Conservation (phyloP, 768 basidiomycete genomes). For the Termitomyces sp. region DNA sequence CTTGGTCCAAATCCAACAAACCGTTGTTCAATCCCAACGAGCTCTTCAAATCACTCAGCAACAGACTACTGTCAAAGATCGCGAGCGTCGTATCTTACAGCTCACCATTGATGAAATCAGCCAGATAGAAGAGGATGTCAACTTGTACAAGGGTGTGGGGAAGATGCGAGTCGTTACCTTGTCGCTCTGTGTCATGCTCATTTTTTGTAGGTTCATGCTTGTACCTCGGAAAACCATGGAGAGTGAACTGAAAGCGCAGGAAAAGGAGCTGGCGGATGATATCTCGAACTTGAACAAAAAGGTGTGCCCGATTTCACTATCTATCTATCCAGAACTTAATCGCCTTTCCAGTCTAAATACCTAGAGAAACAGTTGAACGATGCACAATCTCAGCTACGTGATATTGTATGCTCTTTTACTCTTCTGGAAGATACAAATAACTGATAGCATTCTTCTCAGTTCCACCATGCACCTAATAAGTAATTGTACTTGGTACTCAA, state of each 20-base stretch:
- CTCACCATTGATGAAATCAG: constrained; percentile 84
- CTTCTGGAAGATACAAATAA: background rate
- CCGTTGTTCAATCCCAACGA: constrained; percentile 81
- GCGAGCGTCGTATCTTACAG: constrained; percentile 86
- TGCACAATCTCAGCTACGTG: constrained; percentile 80
- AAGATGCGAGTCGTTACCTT: constrained; percentile 69
- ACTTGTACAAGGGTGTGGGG: constrained; percentile 91
- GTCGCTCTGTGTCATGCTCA: background rate
- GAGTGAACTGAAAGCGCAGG: constrained; percentile 65
- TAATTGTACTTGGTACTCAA: constrained; percentile 13
- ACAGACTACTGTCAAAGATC: constrained; percentile 77
- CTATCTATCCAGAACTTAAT: background rate
- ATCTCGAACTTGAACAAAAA: constrained; percentile 83
- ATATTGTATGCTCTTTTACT: constrained; percentile 56
- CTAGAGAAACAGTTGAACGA: constrained; percentile 93
- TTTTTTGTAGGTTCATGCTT: constrained; percentile 75
- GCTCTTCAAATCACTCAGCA: constrained; percentile 70
- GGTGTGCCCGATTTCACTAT: constrained; percentile 34
- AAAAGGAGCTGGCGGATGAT: constrained; percentile 84
- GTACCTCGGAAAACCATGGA: constrained; percentile 81
- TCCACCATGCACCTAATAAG: constrained; percentile 50
- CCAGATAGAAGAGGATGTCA: constrained; percentile 66
- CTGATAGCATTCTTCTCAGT: constrained; percentile 30
- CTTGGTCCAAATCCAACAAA: constrained; percentile 88
- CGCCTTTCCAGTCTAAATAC: constrained; percentile 65